Conservation (phyloP, 1,284 basidiomycete genomes). For the Cutaneotrichosporon sp. region DNA sequence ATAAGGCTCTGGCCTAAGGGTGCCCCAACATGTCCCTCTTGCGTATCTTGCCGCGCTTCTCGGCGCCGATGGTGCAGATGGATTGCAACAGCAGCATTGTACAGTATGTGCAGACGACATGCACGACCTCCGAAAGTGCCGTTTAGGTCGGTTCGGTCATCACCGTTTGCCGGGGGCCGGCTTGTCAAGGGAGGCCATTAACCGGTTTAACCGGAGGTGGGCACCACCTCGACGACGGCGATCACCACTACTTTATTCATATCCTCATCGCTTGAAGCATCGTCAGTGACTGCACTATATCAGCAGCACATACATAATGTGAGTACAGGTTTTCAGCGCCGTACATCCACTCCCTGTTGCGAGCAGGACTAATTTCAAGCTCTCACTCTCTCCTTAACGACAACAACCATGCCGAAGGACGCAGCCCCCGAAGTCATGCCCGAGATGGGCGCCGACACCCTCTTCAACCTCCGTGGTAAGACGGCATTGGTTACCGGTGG, state of each 20-base stretch:
- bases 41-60: no score
- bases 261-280: no score
- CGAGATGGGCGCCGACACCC: conserved; percentile 16
- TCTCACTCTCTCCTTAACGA: not conserved
- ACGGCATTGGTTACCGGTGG: conserved; percentile 24
- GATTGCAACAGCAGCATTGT: no score
- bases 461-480: conserved; percentile 21
- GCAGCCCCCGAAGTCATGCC: conserved; percentile 22
- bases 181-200: not conserved
- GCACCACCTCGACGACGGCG: no score
- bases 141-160: not conserved
- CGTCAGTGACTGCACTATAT: not conserved
- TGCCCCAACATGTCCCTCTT: no score
- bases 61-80: no score
- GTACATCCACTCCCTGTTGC: no score
- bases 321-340: no score
- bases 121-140: not conserved
- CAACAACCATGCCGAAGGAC: conserved; percentile 20
- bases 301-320: no score
- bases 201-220: not conserved
- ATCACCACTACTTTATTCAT: not conserved
- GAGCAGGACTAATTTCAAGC: not conserved
- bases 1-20: no score
- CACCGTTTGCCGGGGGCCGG: not conserved
- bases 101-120: no score